phyloP scores from a whole-genome alignment of 495 filamentous ascomycete species.

The Daldinia grandis region DNA sequence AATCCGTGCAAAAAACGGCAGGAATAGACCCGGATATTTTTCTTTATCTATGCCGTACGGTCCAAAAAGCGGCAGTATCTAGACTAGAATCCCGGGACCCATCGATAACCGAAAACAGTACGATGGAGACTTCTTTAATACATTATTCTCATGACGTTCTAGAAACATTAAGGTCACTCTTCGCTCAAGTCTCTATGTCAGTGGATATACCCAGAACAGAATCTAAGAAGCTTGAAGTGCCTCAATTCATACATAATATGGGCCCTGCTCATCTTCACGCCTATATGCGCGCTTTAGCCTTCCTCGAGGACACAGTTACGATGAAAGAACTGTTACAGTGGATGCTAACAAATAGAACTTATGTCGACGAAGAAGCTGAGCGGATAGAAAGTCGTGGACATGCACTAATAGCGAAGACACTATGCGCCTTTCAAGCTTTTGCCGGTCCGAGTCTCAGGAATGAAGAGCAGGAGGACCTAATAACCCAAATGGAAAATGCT shows the following conservation, averaged over 20 bases:
- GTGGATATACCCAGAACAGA: background rate
- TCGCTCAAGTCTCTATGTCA: constrained; percentile 25
- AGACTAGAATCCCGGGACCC: constrained; percentile 10
- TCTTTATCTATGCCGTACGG: constrained; percentile 36
- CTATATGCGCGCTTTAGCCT: constrained; percentile 53
- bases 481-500: constrained; percentile 29
- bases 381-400: constrained; percentile 39
- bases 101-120: background rate
- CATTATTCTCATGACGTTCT: constrained; percentile 7
- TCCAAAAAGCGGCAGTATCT: constrained; percentile 35
- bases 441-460: constrained; percentile 37
- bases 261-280: constrained; percentile 42
- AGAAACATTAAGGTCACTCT: constrained; percentile 14
- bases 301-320: constrained; percentile 43
- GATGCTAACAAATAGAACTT: constrained; percentile 42
- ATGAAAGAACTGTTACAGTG: constrained; percentile 53
- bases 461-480: constrained; percentile 38
- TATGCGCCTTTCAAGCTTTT: constrained; percentile 48
- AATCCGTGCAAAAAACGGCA: constrained; percentile 9
- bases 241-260: constrained; percentile 39
- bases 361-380: constrained; percentile 48
- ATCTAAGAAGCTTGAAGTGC: background rate
- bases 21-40: constrained; percentile 40
- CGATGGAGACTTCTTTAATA: constrained; percentile 3
- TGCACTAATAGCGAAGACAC: constrained; percentile 42